Conservation (phyloP, 2,329 filamentous ascomycete genomes). For the Ilyonectria mors-panacis region DNA sequence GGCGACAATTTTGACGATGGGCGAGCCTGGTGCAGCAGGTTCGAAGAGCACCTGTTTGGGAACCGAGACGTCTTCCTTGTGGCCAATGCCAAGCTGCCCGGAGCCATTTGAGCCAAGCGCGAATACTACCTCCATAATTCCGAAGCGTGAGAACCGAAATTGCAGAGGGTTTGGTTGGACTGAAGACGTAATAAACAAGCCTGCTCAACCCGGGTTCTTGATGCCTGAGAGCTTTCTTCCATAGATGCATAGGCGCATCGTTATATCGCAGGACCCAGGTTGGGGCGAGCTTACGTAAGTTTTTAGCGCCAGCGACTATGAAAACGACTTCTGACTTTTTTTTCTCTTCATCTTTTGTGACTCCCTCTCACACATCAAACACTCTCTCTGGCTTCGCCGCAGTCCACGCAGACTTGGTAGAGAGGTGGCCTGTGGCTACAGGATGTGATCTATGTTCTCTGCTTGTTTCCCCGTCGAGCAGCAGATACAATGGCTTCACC, state of each 20-base stretch:
- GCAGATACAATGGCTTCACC: constrained; percentile 51
- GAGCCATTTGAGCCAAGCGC: constrained; percentile 84
- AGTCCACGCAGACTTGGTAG: constrained; percentile 30
- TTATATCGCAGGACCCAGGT: constrained; percentile 38
- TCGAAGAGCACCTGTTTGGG: constrained; percentile 75
- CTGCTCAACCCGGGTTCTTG: constrained; percentile 5
- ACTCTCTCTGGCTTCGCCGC: constrained; percentile 25
- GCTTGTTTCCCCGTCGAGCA: constrained; percentile 44
- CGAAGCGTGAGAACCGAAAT: constrained; percentile 13
- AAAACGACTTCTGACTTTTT: constrained; percentile 44
- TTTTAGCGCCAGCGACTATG: constrained; percentile 37
- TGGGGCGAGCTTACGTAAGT: constrained; percentile 40
- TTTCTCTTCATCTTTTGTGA: constrained; percentile 34
- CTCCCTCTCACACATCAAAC: constrained; percentile 34
- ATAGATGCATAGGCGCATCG: constrained; percentile 45
- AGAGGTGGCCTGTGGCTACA: constrained; percentile 36
- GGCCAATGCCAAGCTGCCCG: constrained; percentile 80
- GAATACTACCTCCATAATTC: constrained; percentile 68
- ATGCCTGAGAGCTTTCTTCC: constrained; percentile 27
- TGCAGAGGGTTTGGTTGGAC: constrained; percentile 5
- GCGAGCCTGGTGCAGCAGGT: constrained; percentile 53
- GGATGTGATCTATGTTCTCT: constrained; percentile 48
- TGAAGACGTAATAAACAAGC: constrained; percentile 10
- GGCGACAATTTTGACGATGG: constrained; percentile 62
- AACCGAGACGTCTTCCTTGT: constrained; percentile 78